Evolutionary conservation across 208 protist species (phyloP).

Genomic region (Phytomonas sp.): DNA sequence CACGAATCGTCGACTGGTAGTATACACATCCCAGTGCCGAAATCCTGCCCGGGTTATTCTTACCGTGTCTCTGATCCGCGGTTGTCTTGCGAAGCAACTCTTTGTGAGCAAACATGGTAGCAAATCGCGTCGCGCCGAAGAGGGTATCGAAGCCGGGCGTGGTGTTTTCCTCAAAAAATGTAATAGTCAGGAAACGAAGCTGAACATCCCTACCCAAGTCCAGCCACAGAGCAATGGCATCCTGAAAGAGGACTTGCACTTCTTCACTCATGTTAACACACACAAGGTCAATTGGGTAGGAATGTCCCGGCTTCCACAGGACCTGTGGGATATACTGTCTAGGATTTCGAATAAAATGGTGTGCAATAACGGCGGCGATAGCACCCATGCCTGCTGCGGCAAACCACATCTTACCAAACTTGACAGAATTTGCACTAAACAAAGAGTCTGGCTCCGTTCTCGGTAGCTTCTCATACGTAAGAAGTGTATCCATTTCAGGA

Average conservation of each 20-base stretch:
- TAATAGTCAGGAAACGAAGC: slow-evolving; percentile 34
- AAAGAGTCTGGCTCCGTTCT: not conserved
- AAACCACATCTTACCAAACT: slow-evolving; percentile 10
- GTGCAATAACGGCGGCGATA: slow-evolving; percentile 32
- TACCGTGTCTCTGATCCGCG: not conserved
- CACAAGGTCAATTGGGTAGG: slow-evolving; percentile 12
- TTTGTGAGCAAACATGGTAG: slow-evolving; percentile 39
- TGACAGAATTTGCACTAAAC: not conserved
- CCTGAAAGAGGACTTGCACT: slow-evolving; percentile 14
- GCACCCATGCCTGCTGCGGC: slow-evolving; percentile 31
- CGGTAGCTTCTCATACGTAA: not conserved
- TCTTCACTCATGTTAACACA: slow-evolving; percentile 54
- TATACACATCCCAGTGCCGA: slow-evolving; percentile 25
- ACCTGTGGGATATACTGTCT: slow-evolving; percentile 26
- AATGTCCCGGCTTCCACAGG: slow-evolving; percentile 18
- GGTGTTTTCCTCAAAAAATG: slow-evolving; percentile 47
- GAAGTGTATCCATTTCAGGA: not conserved
- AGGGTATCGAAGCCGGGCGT: slow-evolving; percentile 24
- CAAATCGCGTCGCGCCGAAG: slow-evolving; percentile 19
- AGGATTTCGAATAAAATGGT: slow-evolving; percentile 24
- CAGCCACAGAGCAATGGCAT: slow-evolving; percentile 22
- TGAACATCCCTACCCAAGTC: slow-evolving; percentile 19
- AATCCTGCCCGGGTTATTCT: not conserved
- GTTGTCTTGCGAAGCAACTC: slow-evolving; percentile 17
- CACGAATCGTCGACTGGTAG: slow-evolving; percentile 29